These are phyloP conservation scores for Colletotrichum australisinense DNA, from an alignment of 2,329 filamentous ascomycete genomes.

Conservation along the genomic window DNA sequence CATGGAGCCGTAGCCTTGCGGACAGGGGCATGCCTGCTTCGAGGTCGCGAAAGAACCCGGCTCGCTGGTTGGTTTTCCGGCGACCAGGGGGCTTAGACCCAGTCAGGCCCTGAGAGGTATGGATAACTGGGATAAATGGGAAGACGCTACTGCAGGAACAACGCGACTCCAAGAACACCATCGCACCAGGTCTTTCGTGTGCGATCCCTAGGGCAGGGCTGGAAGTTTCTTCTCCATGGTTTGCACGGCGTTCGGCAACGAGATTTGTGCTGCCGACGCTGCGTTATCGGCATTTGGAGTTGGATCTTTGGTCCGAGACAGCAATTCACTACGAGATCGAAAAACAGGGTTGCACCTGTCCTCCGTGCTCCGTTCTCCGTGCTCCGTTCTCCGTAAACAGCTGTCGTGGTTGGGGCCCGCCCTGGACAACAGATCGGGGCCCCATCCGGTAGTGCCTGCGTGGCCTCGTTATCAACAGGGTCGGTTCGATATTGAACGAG, in stretches of 20 bases:
- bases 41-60: conserved; percentile 5
- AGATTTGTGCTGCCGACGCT: conserved; percentile 7
- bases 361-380: no score
- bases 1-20: not conserved
- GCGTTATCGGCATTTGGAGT: not conserved
- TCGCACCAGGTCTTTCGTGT: conserved; percentile 17
- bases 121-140: conserved; percentile 16
- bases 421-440: conserved; percentile 12
- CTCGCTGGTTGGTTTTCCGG: conserved; percentile 23
- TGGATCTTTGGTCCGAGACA: not conserved
- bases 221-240: not conserved
- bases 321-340: not conserved
- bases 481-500: conserved; percentile 2
- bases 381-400: not conserved
- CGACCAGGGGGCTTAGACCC: conserved; percentile 12
- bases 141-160: conserved; percentile 35
- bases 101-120: conserved; percentile 12
- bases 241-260: not conserved
- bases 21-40: conserved; percentile 18
- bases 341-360: conserved; percentile 2
- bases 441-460: conserved; percentile 20
- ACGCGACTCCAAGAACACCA: conserved; percentile 17
- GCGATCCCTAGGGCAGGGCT: not conserved
- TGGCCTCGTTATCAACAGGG: conserved; percentile 18
- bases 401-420: not conserved